These are phyloP conservation scores for Solanum lignicaule DNA, from an alignment of 257 asterid genomes.

Conservation along the genomic window DNA sequence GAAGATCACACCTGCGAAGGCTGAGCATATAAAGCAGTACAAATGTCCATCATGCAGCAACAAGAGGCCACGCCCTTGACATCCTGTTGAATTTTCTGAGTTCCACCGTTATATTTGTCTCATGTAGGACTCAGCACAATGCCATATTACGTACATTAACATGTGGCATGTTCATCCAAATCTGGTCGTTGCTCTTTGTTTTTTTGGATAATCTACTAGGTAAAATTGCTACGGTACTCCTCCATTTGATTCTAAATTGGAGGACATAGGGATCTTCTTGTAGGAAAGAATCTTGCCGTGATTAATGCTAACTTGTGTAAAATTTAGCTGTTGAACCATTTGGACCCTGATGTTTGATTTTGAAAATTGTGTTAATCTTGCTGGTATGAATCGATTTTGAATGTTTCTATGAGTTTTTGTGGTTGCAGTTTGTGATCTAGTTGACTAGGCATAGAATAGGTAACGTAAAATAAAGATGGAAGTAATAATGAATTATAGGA, in stretches of 20 bases:
- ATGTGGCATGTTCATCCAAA: neutral
- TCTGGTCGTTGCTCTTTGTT: neutral
- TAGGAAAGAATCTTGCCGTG: constrained; percentile 1
- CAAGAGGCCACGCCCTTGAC: constrained; percentile 54
- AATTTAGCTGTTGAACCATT: neutral
- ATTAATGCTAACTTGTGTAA: neutral
- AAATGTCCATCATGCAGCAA: constrained; percentile 75
- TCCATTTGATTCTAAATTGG: neutral
- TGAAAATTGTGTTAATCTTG: neutral
- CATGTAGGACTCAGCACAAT: neutral
- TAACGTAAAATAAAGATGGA: neutral
- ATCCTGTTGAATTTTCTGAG: neutral
- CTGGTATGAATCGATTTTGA: neutral
- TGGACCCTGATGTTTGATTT: neutral
- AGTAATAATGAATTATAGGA: neutral
- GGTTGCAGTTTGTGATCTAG: neutral
- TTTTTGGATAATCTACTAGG: neutral
- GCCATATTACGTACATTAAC: neutral
- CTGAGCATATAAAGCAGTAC: constrained; percentile 78
- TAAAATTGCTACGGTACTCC: neutral
- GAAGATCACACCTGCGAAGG: constrained; percentile 76
- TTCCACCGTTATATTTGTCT: neutral
- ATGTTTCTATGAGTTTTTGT: neutral
- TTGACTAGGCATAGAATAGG: neutral
- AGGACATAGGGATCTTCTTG: neutral